Percentiles rank a stretch among this genome's conserved stretches.
Evolutionary conservation across 164 flowering plant genomes (phyloP).

Genomic region (Umbellularia californica): DNA sequence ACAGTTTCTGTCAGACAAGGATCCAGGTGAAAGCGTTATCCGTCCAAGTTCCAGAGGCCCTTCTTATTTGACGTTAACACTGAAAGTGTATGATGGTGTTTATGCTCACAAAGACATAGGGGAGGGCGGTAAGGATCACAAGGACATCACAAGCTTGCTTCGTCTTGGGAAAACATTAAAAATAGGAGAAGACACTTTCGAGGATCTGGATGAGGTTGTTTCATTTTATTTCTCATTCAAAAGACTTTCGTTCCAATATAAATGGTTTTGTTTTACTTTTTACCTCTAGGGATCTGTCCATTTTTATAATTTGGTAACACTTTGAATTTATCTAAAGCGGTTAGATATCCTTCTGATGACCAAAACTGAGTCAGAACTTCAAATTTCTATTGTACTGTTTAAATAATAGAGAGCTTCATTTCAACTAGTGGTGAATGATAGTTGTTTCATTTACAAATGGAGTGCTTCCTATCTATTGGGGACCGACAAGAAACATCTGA

Average conservation of each 20-base stretch:
- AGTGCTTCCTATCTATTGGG: too few relatives aligned
- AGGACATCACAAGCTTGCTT: slow-evolving; percentile 90
- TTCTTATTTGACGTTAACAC: slow-evolving; percentile 70
- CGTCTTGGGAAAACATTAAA: slow-evolving; percentile 85
- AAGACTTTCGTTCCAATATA: background rate
- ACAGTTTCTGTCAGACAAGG: slow-evolving; percentile 85
- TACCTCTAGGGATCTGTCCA: too few relatives aligned
- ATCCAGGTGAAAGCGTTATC: slow-evolving; percentile 84
- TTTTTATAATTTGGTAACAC: too few relatives aligned
- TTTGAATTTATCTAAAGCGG: too few relatives aligned
- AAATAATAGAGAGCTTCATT: too few relatives aligned
- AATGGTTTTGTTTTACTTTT: background rate
- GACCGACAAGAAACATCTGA: too few relatives aligned
- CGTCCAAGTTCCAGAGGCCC: slow-evolving; percentile 96
- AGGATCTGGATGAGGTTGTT: slow-evolving; percentile 85
- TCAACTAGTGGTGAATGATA: too few relatives aligned
- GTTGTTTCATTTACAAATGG: too few relatives aligned
- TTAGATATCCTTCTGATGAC: too few relatives aligned
- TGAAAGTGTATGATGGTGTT: slow-evolving; percentile 86
- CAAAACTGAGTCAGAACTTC: too few relatives aligned
- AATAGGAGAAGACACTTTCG: slow-evolving; percentile 93
- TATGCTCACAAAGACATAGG: slow-evolving; percentile 91
- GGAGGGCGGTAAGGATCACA: slow-evolving; percentile 92
- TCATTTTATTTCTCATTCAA: background rate
- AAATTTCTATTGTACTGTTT: too few relatives aligned